These are phyloP conservation scores for Eucalyptus pauciflora DNA, from an alignment of 345 rosid genomes.

Conservation along the genomic window DNA sequence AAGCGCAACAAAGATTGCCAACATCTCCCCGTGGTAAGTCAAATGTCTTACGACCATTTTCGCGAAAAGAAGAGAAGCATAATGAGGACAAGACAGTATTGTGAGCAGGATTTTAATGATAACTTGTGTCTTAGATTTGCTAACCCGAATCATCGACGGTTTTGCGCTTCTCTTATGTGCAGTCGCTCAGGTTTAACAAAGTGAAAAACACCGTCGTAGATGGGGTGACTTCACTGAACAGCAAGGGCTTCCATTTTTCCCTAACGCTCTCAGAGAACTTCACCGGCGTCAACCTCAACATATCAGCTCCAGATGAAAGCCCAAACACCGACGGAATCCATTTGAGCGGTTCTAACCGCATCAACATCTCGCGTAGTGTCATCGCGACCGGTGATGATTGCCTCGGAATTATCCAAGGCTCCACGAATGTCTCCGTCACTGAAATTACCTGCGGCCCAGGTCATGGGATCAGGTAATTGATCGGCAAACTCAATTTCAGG, in stretches of 20 bases:
- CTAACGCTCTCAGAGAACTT: slow-evolving; percentile 5
- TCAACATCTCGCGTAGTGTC: not conserved
- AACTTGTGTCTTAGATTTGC: not conserved
- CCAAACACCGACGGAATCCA: slow-evolving; percentile 46
- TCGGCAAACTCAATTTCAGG: not conserved
- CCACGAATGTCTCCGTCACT: not conserved
- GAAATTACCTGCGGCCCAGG: slow-evolving; percentile 33
- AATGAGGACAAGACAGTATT: not conserved
- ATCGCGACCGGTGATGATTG: slow-evolving; percentile 49
- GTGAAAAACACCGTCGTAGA: slow-evolving; percentile 13
- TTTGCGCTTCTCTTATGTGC: not conserved
- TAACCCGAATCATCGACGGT: not conserved
- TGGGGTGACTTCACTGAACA: slow-evolving; percentile 25
- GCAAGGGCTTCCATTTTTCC: slow-evolving; percentile 50
- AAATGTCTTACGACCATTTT: not conserved
- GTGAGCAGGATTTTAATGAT: not conserved
- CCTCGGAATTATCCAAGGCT: slow-evolving; percentile 22
- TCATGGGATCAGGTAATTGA: slow-evolving; percentile 21
- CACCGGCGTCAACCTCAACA: slow-evolving; percentile 6
- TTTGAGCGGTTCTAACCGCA: slow-evolving; percentile 3
- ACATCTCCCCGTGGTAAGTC: slow-evolving; percentile 33
- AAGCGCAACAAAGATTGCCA: slow-evolving; percentile 5
- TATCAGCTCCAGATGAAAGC: slow-evolving; percentile 44
- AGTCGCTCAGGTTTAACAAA: slow-evolving; percentile 27
- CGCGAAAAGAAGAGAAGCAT: not conserved